Percentiles rank a stretch among this genome's conserved stretches.
phyloP scores from a whole-genome alignment of 2,329 filamentous ascomycete genomes.

The Verticillium klebahnii region DNA sequence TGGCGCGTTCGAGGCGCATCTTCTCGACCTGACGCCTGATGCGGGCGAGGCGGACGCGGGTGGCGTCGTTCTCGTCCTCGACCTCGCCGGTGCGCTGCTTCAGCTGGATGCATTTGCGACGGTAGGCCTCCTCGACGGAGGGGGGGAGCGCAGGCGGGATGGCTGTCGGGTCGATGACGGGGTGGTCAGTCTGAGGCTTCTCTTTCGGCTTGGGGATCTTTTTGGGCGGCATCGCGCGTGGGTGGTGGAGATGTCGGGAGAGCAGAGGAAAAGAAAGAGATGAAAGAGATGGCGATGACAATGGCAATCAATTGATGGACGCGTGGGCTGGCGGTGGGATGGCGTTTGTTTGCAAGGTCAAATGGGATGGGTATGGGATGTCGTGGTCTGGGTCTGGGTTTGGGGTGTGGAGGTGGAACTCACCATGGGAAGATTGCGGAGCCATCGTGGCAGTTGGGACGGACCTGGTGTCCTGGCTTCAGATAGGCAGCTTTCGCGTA shows the following conservation, averaged over 20 bases:
- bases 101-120: constrained; percentile 91
- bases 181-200: constrained; percentile 30
- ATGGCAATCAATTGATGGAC: neutral
- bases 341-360: constrained; percentile 1
- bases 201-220: constrained; percentile 28
- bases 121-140: constrained; percentile 92
- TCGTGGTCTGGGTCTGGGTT: neutral
- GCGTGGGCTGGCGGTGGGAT: constrained; percentile 1
- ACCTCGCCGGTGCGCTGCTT: constrained; percentile 89
- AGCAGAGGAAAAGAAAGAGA: neutral
- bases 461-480: neutral
- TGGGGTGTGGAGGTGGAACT: constrained; percentile 6
- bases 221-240: constrained; percentile 27
- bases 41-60: constrained; percentile 71
- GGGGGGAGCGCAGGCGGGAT: constrained; percentile 67
- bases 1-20: constrained; percentile 79
- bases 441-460: constrained; percentile 8
- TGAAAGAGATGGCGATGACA: neutral
- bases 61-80: constrained; percentile 84
- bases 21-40: constrained; percentile 86
- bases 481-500: neutral
- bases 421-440: constrained; percentile 12
- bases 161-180: constrained; percentile 29
- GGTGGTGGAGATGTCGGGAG: neutral
- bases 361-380: constrained; percentile 4